Percentiles rank a stretch among this genome's conserved stretches.
phyloP scores from a whole-genome alignment of 495 filamentous ascomycete genomes.

The Neurospora sp. region DNA sequence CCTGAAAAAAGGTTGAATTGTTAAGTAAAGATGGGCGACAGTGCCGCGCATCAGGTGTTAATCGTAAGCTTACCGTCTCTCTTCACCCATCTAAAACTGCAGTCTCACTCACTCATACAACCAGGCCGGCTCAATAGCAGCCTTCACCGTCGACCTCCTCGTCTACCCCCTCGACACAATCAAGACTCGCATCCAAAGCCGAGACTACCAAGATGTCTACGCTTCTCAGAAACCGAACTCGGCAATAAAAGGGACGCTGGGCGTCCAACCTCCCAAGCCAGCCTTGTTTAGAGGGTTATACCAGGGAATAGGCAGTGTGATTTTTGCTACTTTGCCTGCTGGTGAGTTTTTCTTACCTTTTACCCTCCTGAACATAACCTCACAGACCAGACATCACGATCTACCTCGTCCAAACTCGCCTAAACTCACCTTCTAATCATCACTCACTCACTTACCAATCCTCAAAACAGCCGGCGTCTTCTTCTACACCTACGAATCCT shows the following conservation, averaged over 20 bases:
- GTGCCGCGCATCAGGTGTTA: too few relatives aligned
- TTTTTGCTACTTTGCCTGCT: conserved; percentile 78
- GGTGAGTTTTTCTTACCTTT: conserved; percentile 36
- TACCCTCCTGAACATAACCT: background rate
- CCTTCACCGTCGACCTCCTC: conserved; percentile 68
- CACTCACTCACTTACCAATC: background rate
- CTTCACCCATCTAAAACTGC: too few relatives aligned
- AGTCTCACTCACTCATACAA: background rate
- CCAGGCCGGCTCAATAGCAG: conserved; percentile 72
- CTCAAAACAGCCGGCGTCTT: conserved; percentile 63
- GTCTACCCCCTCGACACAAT: conserved; percentile 80
- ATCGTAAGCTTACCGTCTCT: too few relatives aligned
- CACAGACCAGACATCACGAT: too few relatives aligned
- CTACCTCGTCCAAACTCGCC: too few relatives aligned
- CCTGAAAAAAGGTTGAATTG: too few relatives aligned
- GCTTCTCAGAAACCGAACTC: conserved; percentile 28
- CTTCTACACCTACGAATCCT: conserved; percentile 79
- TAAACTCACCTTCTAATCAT: background rate
- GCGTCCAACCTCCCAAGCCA: conserved; percentile 35
- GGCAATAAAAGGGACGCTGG: conserved; percentile 41
- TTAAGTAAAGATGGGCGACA: too few relatives aligned
- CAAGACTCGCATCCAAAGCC: conserved; percentile 76
- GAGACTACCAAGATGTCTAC: conserved; percentile 49
- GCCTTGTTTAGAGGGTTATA: conserved; percentile 59
- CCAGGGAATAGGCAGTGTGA: conserved; percentile 79